Evolutionary conservation across 495 filamentous ascomycete genomes (phyloP), one percentile per base, ranked within the genome.

Genomic region (Cenococcum geophilum): DNA sequence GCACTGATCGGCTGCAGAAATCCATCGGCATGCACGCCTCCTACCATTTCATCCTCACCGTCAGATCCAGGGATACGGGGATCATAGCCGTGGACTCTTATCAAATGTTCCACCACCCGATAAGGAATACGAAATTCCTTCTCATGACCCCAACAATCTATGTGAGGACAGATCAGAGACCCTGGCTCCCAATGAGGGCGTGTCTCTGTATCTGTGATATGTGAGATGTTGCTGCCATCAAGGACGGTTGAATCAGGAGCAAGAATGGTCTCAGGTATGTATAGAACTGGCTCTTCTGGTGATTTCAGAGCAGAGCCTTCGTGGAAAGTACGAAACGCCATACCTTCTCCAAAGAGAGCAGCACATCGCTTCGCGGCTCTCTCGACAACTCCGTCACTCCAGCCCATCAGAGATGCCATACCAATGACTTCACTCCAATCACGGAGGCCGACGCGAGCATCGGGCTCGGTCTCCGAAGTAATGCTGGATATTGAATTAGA

Each of bases 391-490:
- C 71, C 68, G 0, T 78, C 66, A 0, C 85, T 74, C 70, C 88
- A 87, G 0, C 86, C 89, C 1, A 77, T 80, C 60, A 91, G 77
- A 0, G 87, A 79, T 21, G 91, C 91, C 0, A 89, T 74, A 9
- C 87, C 87, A 34, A 95, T 71, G 1, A 93, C 80, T 57, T 92
- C 87, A 47, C 85, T 85, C 91, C 91, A 96, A 71, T 92, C 87
- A 1, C 88, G 82, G 5, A 84, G 40, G 18, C 40, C 40, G 18
- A 18, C 40, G 18, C 40, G 40, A 14, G 4, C 40, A 45, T 45
- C 40, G 11, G 40, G 40, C 4, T 45, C 40, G 12, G 40, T 45
- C 2, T 14, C 40, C 18, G 40, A 18, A 45, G 40, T 4, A 45
- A 4, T 45, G 6, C 27, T 32, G 27, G 27, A 32, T 32, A 6